A percentile compares a stretch with the other conserved stretches of the same genome.
Evolutionary conservation across 257 asterid species (phyloP).

Genomic region (Capsicum pubescens): DNA sequence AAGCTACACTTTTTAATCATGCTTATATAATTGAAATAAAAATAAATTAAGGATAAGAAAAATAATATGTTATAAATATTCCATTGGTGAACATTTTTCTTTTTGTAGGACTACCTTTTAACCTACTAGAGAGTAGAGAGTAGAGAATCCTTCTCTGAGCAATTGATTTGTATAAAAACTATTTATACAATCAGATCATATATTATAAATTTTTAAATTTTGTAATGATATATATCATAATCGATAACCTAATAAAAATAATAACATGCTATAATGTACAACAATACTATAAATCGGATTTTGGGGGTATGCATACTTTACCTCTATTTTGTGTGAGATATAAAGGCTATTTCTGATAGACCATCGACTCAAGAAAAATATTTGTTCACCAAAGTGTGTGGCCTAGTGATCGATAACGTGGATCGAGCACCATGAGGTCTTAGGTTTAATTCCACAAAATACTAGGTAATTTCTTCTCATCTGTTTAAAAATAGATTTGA

Average conservation of each 20-base stretch:
- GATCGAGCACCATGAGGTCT: too few species aligned
- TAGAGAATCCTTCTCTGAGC: conserved; percentile 39
- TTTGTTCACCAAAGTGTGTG: neutral
- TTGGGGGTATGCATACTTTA: neutral
- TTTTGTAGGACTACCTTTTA: conserved; percentile 22
- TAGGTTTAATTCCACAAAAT: too few species aligned
- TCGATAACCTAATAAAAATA: neutral
- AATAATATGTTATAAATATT: neutral
- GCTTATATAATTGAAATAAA: neutral
- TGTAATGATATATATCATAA: neutral
- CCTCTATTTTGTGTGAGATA: neutral
- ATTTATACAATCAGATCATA: neutral
- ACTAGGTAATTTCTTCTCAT: too few species aligned
- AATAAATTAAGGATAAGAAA: neutral
- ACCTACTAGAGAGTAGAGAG: conserved; percentile 3
- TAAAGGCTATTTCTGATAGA: neutral
- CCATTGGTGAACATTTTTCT: neutral
- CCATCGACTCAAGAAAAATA: neutral
- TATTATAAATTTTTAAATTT: neutral
- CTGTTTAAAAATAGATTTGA: neutral
- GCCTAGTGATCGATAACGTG: too few species aligned
- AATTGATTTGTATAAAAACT: conserved; percentile 23
- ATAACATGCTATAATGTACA: neutral
- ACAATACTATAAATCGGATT: too few species aligned
- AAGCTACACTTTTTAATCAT: conserved; percentile 10